Evolutionary conservation across 768 basidiomycete species (phyloP), one percentile per base, ranked within the genome.

Genomic region (Neoboletus magnificus): DNA sequence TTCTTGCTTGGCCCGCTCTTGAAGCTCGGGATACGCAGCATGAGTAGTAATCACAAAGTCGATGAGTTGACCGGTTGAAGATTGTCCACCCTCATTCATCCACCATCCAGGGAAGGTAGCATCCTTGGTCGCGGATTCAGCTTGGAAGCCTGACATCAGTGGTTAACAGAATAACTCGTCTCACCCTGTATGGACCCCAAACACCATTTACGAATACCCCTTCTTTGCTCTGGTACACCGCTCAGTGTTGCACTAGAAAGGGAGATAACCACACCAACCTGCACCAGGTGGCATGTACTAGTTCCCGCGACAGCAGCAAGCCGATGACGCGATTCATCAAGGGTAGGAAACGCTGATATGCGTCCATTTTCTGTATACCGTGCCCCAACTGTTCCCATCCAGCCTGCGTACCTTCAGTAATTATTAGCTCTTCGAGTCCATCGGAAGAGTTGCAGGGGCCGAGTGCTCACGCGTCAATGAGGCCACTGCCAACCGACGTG

Each of bases 21-120:
- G 75, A 23, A 97, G 83, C 55, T 84, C 79, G 10, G 78, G 70
- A 62, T 91, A 91, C 1, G 96, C 91, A 4, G 90, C 84, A 66
- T 99, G 97, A 0, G 91, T 98, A 11, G 85, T 91, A 56, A 98
- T 81, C 67, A 95, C 87, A 69, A 97, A 98, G 66, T 99, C 93
- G 52, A 99, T 93, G 10, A 98, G 80, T 86, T 68, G 48, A n/a
- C 97, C 97, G 0, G 97, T 99, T 1, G 94, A 95, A 9, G 94
- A 97, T 73, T 99, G 97, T 2, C 97, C 97, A 37, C 96, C 97
- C 73, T 99, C 97, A 66, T 95, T 99, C 93, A 98, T 97, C 97
- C 96, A 99, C 88, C 92, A 95, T 18, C 87, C 93, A 41, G 86
- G 86, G 74, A 98, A 94, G 32, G 95, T 80, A 7, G 93, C 86